Evolutionary conservation across 495 filamentous ascomycete species (phyloP), one percentile per base, ranked within the genome.

Genomic region (Neurospora tetraspora): DNA sequence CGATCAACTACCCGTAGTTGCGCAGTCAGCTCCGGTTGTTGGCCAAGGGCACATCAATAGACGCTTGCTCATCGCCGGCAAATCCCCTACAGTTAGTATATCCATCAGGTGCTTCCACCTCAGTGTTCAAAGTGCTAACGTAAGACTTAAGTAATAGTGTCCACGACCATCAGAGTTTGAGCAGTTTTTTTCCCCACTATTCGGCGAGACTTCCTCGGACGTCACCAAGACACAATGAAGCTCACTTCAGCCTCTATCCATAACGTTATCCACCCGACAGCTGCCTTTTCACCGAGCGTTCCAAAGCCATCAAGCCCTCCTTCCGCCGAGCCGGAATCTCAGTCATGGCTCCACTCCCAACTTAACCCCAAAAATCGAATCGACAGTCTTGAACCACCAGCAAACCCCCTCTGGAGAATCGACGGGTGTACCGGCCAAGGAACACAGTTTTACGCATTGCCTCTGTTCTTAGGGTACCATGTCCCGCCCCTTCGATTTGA

Each of bases 341-440:
- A 47, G 18, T 43, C 77, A 9, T 86, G 84, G 84, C 69, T 70
- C 27, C 70, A 72, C 7, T 85, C 84, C 14, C 80, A 83, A 65
- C 75, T 86, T 39, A 86, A 86, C 71, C 85, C 85, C 4, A 85
- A 86, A 73, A 86, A 86, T 68, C 82, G 85, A 45, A 83, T 86
- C 74, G 83, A 86, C 70, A 85, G 85, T 34, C 83, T 86, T 43
- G 84, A 83, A 3, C 74, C 76, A 23, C 83, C 78, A 16, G 70
- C 70, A 27, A 73, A 78, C 11, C 82, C 84, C 9, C 75, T 85
- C 27, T 86, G 84, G 83, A 78, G 82, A 31, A 79, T 86, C 47
- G 84, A 86, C 65, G 85, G 85, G n/a, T 83, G 85, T 70, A 82
- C 83, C 20, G 85, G 82, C 59, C 72, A 85, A 45, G 85, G 82